Percentiles rank a stretch among this genome's conserved stretches.
Conservation (phyloP, 2,329 filamentous ascomycete genomes). For the Dryadomyces quercus-mongolicae region DNA sequence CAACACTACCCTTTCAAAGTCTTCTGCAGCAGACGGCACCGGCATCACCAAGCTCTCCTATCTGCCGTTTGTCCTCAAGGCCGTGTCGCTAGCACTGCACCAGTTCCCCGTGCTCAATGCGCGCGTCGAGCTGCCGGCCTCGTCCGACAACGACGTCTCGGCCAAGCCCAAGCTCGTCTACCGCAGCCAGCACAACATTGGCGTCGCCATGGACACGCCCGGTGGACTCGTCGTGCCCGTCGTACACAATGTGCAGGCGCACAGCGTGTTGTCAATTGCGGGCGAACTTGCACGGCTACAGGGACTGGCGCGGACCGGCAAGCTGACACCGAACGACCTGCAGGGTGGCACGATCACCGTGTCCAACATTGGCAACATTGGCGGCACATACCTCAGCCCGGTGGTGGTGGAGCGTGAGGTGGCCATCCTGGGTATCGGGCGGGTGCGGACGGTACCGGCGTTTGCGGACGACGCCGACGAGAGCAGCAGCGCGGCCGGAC, state of each 20-base stretch:
- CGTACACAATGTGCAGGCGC: slow-evolving; percentile 66
- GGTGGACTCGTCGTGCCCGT: slow-evolving; percentile 83
- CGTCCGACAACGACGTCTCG: slow-evolving; percentile 16
- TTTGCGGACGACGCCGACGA: slow-evolving; percentile 50
- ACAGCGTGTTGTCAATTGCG: slow-evolving; percentile 69
- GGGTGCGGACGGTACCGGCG: slow-evolving; percentile 67
- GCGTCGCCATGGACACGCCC: slow-evolving; percentile 90
- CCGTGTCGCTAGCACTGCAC: slow-evolving; percentile 72
- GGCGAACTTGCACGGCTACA: slow-evolving; percentile 65
- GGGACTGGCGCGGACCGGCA: slow-evolving; percentile 58
- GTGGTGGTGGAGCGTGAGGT: slow-evolving; percentile 87
- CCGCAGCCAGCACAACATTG: slow-evolving; percentile 84
- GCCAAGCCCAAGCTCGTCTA: slow-evolving; percentile 65
- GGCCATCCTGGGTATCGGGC: slow-evolving; percentile 80
- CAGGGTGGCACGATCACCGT: slow-evolving; percentile 85
- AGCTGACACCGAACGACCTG: slow-evolving; percentile 63
- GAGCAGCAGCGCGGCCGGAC: slow-evolving; percentile 45
- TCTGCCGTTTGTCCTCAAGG: slow-evolving; percentile 92
- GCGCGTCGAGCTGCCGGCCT: slow-evolving; percentile 48
- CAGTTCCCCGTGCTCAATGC: slow-evolving; percentile 82
- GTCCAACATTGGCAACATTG: slow-evolving; percentile 92
- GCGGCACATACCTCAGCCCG: slow-evolving; percentile 81
- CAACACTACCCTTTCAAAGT: slow-evolving; percentile 45
- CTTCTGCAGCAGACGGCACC: not conserved
- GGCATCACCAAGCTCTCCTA: slow-evolving; percentile 57